These are phyloP conservation scores for Camelina sativa DNA, from an alignment of 345 rosid species.

Conservation along the genomic window DNA sequence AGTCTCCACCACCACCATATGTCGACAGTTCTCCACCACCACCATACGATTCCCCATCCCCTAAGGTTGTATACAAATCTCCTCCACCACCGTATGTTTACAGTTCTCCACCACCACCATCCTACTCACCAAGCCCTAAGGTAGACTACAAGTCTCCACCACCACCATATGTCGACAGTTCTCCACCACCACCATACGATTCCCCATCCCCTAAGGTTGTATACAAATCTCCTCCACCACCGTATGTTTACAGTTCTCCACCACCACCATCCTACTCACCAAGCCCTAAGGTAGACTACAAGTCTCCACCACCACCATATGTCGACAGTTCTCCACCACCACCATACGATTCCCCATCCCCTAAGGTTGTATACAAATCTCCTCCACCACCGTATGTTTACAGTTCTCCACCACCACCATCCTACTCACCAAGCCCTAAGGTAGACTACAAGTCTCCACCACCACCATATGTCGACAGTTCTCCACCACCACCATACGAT, in stretches of 20 bases:
- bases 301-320: conserved; percentile 12
- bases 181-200: conserved; percentile 2
- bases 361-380: background rate
- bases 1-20: too few species aligned
- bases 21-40: background rate
- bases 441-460: background rate
- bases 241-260: background rate
- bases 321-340: conserved; percentile 21
- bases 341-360: background rate
- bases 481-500: conserved; percentile 2
- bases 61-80: too few species aligned
- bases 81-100: background rate
- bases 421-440: background rate
- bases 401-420: conserved; percentile 22
- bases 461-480: background rate
- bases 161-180: conserved; percentile 4
- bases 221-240: conserved; percentile 17
- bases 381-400: conserved; percentile 16
- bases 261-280: conserved; percentile 2
- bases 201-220: background rate
- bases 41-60: background rate
- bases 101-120: conserved; percentile 9
- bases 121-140: background rate
- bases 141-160: background rate
- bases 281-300: background rate